Conservation (phyloP, 345 rosid species). For the Pistacia integerrima region DNA sequence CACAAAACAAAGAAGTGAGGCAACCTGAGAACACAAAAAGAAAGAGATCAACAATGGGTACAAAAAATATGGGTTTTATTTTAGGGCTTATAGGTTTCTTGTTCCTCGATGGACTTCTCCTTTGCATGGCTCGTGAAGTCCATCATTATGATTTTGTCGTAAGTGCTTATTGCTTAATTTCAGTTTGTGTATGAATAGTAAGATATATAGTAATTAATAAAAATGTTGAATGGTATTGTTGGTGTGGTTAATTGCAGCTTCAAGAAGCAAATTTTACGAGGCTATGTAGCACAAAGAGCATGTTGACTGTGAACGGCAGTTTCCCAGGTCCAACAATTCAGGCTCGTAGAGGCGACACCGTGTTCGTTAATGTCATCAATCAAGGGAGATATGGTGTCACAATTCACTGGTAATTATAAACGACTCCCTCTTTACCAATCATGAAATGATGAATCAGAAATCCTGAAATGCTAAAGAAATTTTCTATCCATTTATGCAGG, state of each 20-base stretch:
- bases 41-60: too few species aligned
- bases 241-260: conserved; percentile 5
- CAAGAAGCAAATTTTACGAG: conserved; percentile 12
- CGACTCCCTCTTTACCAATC: neutral
- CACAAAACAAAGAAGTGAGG: too few species aligned
- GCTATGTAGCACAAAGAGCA: conserved; percentile 19
- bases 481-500: conserved; percentile 7
- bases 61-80: too few species aligned
- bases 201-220: too few species aligned
- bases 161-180: neutral
- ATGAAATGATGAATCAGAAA: neutral
- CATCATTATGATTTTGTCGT: conserved; percentile 12
- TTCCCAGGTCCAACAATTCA: conserved; percentile 20
- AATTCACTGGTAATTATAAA: conserved; percentile 12
- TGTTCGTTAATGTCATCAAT: conserved; percentile 17
- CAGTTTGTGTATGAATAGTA: too few species aligned
- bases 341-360: conserved; percentile 14
- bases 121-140: neutral
- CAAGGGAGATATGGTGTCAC: conserved; percentile 17
- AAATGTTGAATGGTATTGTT: neutral
- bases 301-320: conserved; percentile 21
- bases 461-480: neutral
- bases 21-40: too few species aligned
- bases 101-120: too few species aligned
- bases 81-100: too few species aligned